Evolutionary conservation across 371 early-diverging fungal genomes (phyloP).

Genomic region (Actinomucor elegans): DNA sequence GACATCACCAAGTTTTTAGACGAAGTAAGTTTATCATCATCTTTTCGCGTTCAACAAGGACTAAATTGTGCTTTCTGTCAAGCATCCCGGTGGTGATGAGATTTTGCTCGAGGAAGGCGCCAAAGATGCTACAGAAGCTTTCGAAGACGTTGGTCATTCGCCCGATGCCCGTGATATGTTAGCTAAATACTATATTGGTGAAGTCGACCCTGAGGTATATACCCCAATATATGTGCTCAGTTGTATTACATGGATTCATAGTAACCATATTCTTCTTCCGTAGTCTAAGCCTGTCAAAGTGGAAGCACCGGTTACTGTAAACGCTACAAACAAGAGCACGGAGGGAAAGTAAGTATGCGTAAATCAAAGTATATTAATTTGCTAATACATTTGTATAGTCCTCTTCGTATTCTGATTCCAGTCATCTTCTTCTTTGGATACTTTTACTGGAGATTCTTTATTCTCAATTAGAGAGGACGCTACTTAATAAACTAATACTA

Average conservation of each 20-base stretch:
- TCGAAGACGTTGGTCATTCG: conserved; percentile 95
- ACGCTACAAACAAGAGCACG: conserved; percentile 11
- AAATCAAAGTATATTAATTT: background rate
- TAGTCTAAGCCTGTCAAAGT: conserved; percentile 28
- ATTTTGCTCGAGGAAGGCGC: conserved; percentile 78
- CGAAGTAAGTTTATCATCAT: conserved; percentile 41
- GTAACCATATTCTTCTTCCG: background rate
- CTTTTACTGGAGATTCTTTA: too few relatives aligned
- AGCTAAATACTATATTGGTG: conserved; percentile 69
- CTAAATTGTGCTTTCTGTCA: conserved; percentile 1
- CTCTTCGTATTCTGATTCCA: conserved; percentile 4
- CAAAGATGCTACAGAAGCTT: conserved; percentile 87
- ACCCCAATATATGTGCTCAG: background rate
- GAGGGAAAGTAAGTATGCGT: conserved; percentile 47
- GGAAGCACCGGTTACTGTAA: background rate
- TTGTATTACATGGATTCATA: background rate
- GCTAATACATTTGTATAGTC: background rate
- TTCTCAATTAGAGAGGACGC: too few relatives aligned
- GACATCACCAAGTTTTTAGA: conserved; percentile 79
- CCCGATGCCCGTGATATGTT: conserved; percentile 88
- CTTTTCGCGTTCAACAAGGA: background rate
- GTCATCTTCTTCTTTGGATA: conserved; percentile 17
- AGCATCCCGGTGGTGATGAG: conserved; percentile 87
- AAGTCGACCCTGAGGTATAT: conserved; percentile 62
- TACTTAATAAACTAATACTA: too few relatives aligned